Evolutionary conservation across 805 yeast genomes (phyloP).

Genomic region (Cyberlindnera bimundalis): DNA sequence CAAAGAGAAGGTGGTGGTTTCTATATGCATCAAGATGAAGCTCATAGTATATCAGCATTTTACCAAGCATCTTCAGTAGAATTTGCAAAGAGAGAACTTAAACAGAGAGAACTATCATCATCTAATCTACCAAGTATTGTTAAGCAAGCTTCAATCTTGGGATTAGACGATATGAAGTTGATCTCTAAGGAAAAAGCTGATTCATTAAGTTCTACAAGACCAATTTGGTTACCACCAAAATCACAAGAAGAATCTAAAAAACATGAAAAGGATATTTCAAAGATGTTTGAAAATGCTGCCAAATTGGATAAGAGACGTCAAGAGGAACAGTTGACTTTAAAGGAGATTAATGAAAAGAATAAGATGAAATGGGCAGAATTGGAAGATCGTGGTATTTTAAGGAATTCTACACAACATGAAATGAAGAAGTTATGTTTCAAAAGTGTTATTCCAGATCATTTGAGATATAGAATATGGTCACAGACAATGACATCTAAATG

Average conservation of each 20-base stretch:
- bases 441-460: conserved; percentile 23
- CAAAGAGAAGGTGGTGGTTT: conserved; percentile 4
- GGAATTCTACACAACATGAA: conserved; percentile 18
- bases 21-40: conserved; percentile 23
- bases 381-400: conserved; percentile 12
- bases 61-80: conserved; percentile 21
- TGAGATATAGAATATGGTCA: conserved; percentile 23
- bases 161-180: conserved; percentile 56
- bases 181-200: conserved; percentile 40
- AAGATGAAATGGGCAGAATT: conserved; percentile 24
- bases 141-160: conserved; percentile 35
- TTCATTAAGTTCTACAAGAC: conserved; percentile 52
- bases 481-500: conserved; percentile 10
- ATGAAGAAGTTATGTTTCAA: conserved; percentile 24
- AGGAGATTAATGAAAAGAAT: conserved; percentile 15
- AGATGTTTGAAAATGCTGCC: conserved; percentile 31
- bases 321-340: conserved; percentile 2
- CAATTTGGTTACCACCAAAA: conserved; percentile 69
- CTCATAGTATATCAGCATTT: conserved; percentile 23
- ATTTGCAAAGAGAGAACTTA: conserved; percentile 18
- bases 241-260: conserved; percentile 46
- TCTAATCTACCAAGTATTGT: conserved; percentile 34
- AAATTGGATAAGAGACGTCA: conserved; percentile 18
- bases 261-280: conserved; percentile 53
- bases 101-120: conserved; percentile 17